phyloP scores from a whole-genome alignment of 495 filamentous ascomycete species.

The Amniculicola lignicola region DNA sequence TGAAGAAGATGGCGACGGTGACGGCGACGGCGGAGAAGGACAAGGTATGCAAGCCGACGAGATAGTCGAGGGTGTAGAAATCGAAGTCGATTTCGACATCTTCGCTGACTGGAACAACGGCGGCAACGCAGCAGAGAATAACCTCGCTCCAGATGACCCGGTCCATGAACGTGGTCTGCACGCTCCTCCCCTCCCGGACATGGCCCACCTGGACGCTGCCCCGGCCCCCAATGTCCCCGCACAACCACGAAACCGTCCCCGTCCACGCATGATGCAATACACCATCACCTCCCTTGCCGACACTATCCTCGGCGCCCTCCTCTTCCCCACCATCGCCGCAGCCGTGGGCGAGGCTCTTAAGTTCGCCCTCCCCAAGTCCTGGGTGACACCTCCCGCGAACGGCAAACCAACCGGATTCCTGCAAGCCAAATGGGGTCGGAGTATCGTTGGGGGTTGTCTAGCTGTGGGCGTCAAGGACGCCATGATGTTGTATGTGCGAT shows the following conservation, averaged over 20 bases:
- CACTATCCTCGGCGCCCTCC: constrained; percentile 58
- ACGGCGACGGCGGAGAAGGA: constrained; percentile 37
- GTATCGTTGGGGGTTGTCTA: constrained; percentile 73
- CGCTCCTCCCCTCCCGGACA: constrained; percentile 10
- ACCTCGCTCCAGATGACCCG: constrained; percentile 26
- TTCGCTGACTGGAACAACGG: constrained; percentile 39
- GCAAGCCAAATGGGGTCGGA: constrained; percentile 74
- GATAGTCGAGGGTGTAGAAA: constrained; percentile 41
- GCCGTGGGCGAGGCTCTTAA: constrained; percentile 68
- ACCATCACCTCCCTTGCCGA: constrained; percentile 54
- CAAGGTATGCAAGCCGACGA: constrained; percentile 48
- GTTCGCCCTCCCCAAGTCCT: constrained; percentile 57
- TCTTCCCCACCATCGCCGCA: constrained; percentile 61
- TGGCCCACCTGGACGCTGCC: constrained; percentile 8
- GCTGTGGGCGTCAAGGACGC: constrained; percentile 77
- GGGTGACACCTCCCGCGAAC: constrained; percentile 50
- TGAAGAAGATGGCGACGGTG: constrained; percentile 2
- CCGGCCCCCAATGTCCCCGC: constrained; percentile 26
- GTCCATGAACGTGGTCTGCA: constrained; percentile 28
- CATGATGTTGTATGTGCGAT: constrained; percentile 69
- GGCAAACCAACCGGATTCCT: constrained; percentile 55
- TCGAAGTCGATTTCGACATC: constrained; percentile 38
- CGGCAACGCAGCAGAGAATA: constrained; percentile 32
- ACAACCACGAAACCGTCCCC: constrained; percentile 16
- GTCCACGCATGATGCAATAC: constrained; percentile 46